phyloP scores from a whole-genome alignment of 306 rosid genomes.

The Trichosanthes truncata region DNA sequence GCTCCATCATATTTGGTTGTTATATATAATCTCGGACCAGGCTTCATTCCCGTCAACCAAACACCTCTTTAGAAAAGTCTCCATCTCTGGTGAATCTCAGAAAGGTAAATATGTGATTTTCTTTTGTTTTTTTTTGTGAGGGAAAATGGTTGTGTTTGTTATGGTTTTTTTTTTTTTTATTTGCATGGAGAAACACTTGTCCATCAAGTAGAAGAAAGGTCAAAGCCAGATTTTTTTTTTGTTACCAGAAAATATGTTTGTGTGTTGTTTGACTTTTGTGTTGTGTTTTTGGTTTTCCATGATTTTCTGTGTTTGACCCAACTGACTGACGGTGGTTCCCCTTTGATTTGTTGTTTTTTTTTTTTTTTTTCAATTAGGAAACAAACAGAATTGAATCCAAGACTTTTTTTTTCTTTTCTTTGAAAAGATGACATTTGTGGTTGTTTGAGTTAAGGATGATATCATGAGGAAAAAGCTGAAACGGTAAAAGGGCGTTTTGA shows the following conservation, averaged over 20 bases:
- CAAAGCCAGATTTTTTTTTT: neutral
- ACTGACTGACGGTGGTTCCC: neutral
- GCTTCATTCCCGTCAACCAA: constrained; percentile 58
- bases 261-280: neutral
- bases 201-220: neutral
- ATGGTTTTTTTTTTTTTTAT: neutral
- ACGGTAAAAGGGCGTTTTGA: neutral
- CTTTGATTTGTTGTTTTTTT: neutral
- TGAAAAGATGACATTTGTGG: neutral
- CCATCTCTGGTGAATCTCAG: neutral
- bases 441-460: neutral
- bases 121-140: neutral
- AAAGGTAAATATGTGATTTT: neutral
- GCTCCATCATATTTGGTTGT: neutral
- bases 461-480: neutral
- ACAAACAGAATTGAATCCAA: neutral
- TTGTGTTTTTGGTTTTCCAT: neutral
- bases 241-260: neutral
- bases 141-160: neutral
- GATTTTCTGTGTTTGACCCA: constrained; percentile 4
- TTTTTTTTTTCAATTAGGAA: neutral
- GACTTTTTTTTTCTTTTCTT: neutral
- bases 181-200: constrained; percentile 3
- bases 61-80: constrained; percentile 10
- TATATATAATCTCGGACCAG: constrained; percentile 46